phyloP scores from a whole-genome alignment of 768 basidiomycete genomes.

The Neoboletus magnificus region DNA sequence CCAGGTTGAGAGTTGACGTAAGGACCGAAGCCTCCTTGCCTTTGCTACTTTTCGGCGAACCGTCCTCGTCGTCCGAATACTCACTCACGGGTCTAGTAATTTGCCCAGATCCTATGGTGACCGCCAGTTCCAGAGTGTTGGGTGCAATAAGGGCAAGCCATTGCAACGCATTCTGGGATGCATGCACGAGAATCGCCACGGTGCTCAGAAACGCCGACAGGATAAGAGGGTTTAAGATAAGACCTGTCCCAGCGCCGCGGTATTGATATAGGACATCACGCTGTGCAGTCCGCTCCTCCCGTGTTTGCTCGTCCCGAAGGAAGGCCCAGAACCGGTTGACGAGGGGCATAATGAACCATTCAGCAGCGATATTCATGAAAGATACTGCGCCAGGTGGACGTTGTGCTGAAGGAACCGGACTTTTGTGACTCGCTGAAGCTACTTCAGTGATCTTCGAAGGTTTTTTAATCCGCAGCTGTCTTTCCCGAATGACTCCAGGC shows the following conservation, averaged over 20 bases:
- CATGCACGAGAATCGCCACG: slow-evolving; percentile 76
- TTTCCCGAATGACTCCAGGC: slow-evolving; percentile 67
- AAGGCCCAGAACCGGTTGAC: slow-evolving; percentile 96
- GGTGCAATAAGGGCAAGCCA: slow-evolving; percentile 83
- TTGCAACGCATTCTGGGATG: slow-evolving; percentile 72
- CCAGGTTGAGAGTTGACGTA: slow-evolving; percentile 71
- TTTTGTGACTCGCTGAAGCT: slow-evolving; percentile 15
- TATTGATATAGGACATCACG: slow-evolving; percentile 56
- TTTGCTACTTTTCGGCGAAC: slow-evolving; percentile 15
- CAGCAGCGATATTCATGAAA: slow-evolving; percentile 75
- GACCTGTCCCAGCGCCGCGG: slow-evolving; percentile 72
- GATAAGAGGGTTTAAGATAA: slow-evolving; percentile 76
- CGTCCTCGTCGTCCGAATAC: slow-evolving; percentile 33
- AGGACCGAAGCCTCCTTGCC: slow-evolving; percentile 72
- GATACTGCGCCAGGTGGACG: slow-evolving; percentile 24
- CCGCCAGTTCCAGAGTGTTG: slow-evolving; percentile 76
- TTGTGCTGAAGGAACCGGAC: slow-evolving; percentile 5
- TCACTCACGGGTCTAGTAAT: slow-evolving; percentile 42
- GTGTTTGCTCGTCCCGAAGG: slow-evolving; percentile 76
- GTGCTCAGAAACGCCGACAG: slow-evolving; percentile 75
- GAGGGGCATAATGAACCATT: slow-evolving; percentile 85
- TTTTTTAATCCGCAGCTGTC: slow-evolving; percentile 62
- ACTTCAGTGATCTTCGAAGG: slow-evolving; percentile 47
- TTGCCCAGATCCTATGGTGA: slow-evolving; percentile 71
- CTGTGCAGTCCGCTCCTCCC: slow-evolving; percentile 66